Conservation (phyloP, 106 monocot genomes). For the Acanthochlamys bracteata region DNA sequence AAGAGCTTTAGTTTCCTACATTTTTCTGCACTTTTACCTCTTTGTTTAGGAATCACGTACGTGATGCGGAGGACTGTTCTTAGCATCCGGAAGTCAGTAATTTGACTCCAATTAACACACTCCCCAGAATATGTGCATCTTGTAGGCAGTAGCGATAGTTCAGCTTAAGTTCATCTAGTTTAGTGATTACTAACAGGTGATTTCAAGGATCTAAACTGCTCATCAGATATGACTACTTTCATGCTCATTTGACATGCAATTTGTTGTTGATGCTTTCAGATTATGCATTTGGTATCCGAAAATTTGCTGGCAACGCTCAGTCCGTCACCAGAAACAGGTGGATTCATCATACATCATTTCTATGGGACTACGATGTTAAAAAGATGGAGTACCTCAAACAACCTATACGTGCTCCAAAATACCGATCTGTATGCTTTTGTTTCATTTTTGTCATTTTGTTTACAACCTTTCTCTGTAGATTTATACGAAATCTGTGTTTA, state of each 20-base stretch:
- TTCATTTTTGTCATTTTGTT: not conserved
- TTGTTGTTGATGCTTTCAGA: conserved; percentile 35
- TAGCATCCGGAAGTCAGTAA: too few relatives aligned
- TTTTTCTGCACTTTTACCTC: too few relatives aligned
- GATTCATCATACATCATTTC: conserved; percentile 96
- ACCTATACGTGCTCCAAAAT: conserved; percentile 48
- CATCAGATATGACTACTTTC: not conserved
- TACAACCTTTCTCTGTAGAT: too few relatives aligned
- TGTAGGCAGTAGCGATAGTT: too few relatives aligned
- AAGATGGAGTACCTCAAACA: conserved; percentile 79
- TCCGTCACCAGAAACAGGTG: conserved; percentile 78
- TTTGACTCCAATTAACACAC: too few relatives aligned
- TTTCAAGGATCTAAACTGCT: not conserved
- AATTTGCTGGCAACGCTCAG: conserved; percentile 96
- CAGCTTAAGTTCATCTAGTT: too few relatives aligned
- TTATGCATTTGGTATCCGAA: conserved; percentile 65
- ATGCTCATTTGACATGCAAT: not conserved
- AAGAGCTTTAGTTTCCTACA: too few relatives aligned
- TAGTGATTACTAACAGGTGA: not conserved
- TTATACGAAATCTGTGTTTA: not conserved
- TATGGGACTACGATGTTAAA: conserved; percentile 79
- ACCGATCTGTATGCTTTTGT: conserved; percentile 47
- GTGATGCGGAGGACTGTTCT: too few relatives aligned
- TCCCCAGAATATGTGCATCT: too few relatives aligned
- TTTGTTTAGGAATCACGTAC: too few relatives aligned